Evolutionary conservation across 1,284 basidiomycete genomes (phyloP), one percentile per base, ranked within the genome.

Genomic region (Salmacisia buchloeana): DNA sequence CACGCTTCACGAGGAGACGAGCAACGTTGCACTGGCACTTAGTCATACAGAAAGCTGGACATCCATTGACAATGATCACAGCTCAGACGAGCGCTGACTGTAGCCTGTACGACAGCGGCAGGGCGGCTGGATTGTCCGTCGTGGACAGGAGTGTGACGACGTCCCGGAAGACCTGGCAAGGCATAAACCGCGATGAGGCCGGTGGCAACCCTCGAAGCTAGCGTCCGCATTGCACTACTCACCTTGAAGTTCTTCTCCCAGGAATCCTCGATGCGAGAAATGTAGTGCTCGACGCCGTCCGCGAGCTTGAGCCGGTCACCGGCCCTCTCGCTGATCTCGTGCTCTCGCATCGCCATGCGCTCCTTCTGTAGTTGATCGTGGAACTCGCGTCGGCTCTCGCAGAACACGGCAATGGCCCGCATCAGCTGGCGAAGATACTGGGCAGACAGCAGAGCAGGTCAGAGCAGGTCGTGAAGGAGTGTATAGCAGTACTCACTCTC

Each of bases 111-210:
- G 75, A 69, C 23, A 79, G 62, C 7, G 77, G 77, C 58, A 76
- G 57, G 3, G 77, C 77, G 1, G 77, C 75, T 5, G 77, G 77
- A 45, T 78, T 79, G 49, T 79, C 77, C 31, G 77, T 78, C 7
- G 75, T 79, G 33, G 76, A 73, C 36, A 77, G 63, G 41, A 78
- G 64, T 35, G 70, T 73, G 61, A 79, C 76, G 18, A 76, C 70
- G 59, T 78, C 75, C 59, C 72, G 73, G 64, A 76, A 78, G 21
- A 67, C 74, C 72, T 71, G 69, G 41, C 18, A 43, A 9, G 56
- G 31, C 10, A 6, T 10, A 10, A n/a, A 13, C 43, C 12, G 29
- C 2, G 9, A 23, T 62, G 2, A 65, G 31, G 49, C 36, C 18
- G 25, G 9, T 52, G 25, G 21, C 18, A 7, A 25, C 29, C 46